Evolutionary conservation across 2,329 filamentous ascomycete species (phyloP).

Genomic region (Lecanicillium sp.): DNA sequence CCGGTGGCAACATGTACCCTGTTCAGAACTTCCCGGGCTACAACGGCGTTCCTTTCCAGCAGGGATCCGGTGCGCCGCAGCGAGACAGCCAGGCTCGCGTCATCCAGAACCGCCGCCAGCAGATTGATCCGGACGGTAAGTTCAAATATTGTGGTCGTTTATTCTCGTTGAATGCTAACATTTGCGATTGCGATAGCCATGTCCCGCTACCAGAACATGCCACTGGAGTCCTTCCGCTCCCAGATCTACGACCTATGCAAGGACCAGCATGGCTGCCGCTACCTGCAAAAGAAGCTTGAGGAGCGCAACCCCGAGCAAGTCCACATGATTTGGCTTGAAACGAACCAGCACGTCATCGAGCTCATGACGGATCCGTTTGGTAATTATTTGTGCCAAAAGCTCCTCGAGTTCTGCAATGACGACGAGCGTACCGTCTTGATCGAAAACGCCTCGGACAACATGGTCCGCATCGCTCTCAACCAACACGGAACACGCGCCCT

Average conservation of each 20-base stretch:
- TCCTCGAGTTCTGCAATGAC: slow-evolving; percentile 91
- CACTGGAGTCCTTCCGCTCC: slow-evolving; percentile 72
- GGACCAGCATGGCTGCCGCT: slow-evolving; percentile 96
- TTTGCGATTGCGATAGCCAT: slow-evolving; percentile 41
- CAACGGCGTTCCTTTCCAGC: slow-evolving; percentile 42
- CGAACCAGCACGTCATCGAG: slow-evolving; percentile 88
- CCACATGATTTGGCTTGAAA: slow-evolving; percentile 91
- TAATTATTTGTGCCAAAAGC: slow-evolving; percentile 98
- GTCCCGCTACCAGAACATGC: slow-evolving; percentile 77
- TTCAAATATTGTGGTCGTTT: not conserved
- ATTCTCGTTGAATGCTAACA: slow-evolving; percentile 23
- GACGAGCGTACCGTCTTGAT: slow-evolving; percentile 92
- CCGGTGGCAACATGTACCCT: slow-evolving; percentile 42
- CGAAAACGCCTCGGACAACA: slow-evolving; percentile 77
- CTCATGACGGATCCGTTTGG: slow-evolving; percentile 99
- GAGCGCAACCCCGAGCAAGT: slow-evolving; percentile 78
- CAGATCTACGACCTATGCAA: slow-evolving; percentile 90
- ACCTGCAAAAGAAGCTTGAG: slow-evolving; percentile 94
- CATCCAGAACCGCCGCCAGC: slow-evolving; percentile 67
- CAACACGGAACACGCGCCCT: slow-evolving; percentile 94
- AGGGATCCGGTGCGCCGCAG: slow-evolving; percentile 41
- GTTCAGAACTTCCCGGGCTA: slow-evolving; percentile 55
- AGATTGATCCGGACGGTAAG: slow-evolving; percentile 66
- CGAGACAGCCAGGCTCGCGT: slow-evolving; percentile 72
- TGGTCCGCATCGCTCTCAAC: slow-evolving; percentile 91